These are phyloP conservation scores for Spinellus fusiger DNA, from an alignment of 192 early-diverging fungal species.

Conservation along the genomic window DNA sequence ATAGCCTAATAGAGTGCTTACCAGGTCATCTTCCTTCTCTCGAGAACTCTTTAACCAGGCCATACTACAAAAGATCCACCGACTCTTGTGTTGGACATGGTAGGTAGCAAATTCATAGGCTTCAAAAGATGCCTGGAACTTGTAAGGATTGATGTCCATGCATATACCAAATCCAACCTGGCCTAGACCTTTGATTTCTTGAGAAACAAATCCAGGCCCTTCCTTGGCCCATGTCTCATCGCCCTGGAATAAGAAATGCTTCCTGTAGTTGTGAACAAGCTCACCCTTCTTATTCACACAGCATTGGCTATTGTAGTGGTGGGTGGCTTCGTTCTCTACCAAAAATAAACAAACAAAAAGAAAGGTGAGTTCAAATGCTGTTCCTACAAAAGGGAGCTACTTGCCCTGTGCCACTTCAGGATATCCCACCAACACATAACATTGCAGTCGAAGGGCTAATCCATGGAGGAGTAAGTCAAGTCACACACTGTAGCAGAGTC, in stretches of 20 bases:
- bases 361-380: background rate
- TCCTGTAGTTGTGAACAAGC: constrained; percentile 59
- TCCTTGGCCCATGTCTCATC: constrained; percentile 75
- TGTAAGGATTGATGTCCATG: constrained; percentile 80
- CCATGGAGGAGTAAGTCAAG: constrained; percentile 1
- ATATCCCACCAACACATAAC: constrained; percentile 65
- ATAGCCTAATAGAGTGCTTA: constrained; percentile 14
- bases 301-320: constrained; percentile 58
- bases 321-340: constrained; percentile 7
- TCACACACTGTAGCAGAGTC: background rate
- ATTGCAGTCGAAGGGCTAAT: constrained; percentile 44
- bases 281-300: constrained; percentile 47
- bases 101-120: constrained; percentile 67
- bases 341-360: background rate
- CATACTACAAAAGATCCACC: constrained; percentile 59
- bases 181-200: constrained; percentile 49
- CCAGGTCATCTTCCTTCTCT: background rate
- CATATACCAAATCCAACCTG: constrained; percentile 76
- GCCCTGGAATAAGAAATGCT: constrained; percentile 59
- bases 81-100: constrained; percentile 41
- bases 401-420: constrained; percentile 41
- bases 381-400: background rate
- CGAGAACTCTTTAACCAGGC: constrained; percentile 53
- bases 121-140: constrained; percentile 56
- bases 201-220: constrained; percentile 54